A percentile compares a stretch with the other conserved stretches of the same genome.
Conservation (phyloP, 192 early-diverging fungal species). For the Gorgonomyces haynaldii region DNA sequence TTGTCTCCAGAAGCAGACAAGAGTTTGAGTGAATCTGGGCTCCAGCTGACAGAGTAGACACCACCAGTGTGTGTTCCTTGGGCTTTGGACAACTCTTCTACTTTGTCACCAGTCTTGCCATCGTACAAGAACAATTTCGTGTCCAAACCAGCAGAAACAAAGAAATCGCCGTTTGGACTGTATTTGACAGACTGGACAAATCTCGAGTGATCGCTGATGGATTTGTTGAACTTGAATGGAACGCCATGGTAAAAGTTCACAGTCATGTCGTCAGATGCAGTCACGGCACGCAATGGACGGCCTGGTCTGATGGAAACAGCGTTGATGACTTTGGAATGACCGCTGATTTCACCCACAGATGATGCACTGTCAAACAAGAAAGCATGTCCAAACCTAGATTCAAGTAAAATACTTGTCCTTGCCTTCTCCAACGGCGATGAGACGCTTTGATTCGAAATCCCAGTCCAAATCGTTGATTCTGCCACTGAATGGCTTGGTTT, state of each 20-base stretch:
- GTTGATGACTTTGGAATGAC: slow-evolving; percentile 82
- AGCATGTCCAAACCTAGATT: slow-evolving; percentile 68
- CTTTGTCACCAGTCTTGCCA: slow-evolving; percentile 73
- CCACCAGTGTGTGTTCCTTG: slow-evolving; percentile 62
- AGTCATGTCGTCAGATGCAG: slow-evolving; percentile 78
- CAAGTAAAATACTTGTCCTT: slow-evolving; percentile 49
- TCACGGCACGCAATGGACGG: slow-evolving; percentile 87
- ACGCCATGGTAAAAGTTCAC: slow-evolving; percentile 87
- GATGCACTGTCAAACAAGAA: slow-evolving; percentile 84
- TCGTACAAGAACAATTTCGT: slow-evolving; percentile 88
- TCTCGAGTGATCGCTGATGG: slow-evolving; percentile 66
- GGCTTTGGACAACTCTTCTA: slow-evolving; percentile 37
- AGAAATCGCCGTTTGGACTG: slow-evolving; percentile 66
- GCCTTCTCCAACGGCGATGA: slow-evolving; percentile 95
- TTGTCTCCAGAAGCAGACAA: slow-evolving; percentile 76
- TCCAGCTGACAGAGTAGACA: slow-evolving; percentile 81
- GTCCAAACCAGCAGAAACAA: slow-evolving; percentile 78
- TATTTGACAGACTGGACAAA: slow-evolving; percentile 88
- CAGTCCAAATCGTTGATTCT: slow-evolving; percentile 81
- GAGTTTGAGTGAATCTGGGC: slow-evolving; percentile 60
- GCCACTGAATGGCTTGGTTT: slow-evolving; percentile 61
- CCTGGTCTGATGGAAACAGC: slow-evolving; percentile 75
- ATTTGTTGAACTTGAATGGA: slow-evolving; percentile 71
- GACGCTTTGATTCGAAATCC: slow-evolving; percentile 89
- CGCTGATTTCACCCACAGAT: slow-evolving; percentile 79